Base-by-base conservation (phyloP, 2,329 filamentous ascomycete genomes). In the Helotiales sp. region DNA sequence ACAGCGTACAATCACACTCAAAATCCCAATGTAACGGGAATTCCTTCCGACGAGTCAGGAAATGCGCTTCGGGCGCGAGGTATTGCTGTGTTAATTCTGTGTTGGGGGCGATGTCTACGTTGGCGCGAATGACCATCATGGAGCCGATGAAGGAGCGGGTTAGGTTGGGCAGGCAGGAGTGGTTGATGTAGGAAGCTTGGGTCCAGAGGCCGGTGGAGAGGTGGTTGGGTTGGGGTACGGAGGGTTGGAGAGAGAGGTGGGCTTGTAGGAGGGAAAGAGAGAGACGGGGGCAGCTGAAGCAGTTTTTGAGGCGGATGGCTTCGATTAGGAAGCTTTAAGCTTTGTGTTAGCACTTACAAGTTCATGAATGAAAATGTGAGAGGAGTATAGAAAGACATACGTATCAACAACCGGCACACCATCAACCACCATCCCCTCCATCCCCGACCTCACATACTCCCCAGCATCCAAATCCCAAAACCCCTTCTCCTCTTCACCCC, bases 51-150 rank as follows among this genome's bases (percentile, higher is more conserved):
- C 70, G 61, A 7, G 22, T 59, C 1, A 57, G 59, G n/a, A 45
- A 65, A 17, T 34, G 37, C 5, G 66, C 70, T 47, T 71, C 68
- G 1, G 66, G 66, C 6, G 66, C 28, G 6, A 61, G 32, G 49
- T 71, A 70, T 58, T 70, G 68, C 2, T 71, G 68, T 4, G 66
- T 66, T 28, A 71, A 11, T 63, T 71, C 68, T 17, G 63, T 64
- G 24, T 63, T 64, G 11, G 58, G n/a, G 3, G 66, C 58, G 22
- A 71, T 64, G 7, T 49, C 15, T n/a, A 57, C 22, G 15, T 64
- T 58, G 6, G 65, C 63, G 26, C 67, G 68, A 24, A 71, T 64
- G 47, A 67, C 47, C 64, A 70, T 71, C 58, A 71, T 69, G 28
- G 67, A 62, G 13, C 68, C 68, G 6, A 70, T 69, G 26, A 71